Evolutionary conservation across 1,284 basidiomycete species (phyloP).

Genomic region (Microbotryomycetes sp.): DNA sequence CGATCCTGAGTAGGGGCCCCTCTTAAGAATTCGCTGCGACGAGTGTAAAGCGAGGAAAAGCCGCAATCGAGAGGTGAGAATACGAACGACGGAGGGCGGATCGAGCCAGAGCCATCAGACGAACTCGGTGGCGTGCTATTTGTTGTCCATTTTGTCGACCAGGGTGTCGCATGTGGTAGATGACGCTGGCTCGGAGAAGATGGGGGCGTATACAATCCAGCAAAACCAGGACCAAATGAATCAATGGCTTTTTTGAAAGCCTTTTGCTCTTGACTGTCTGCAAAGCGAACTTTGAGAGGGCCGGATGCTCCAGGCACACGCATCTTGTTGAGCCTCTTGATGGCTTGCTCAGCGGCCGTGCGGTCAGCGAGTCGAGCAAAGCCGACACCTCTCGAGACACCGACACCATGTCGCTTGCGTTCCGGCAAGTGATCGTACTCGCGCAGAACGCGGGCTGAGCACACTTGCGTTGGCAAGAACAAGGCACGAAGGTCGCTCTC

Average conservation of each 20-base stretch:
- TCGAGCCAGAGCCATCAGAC: too few species aligned
- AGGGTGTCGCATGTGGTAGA: too few species aligned
- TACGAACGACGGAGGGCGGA: too few species aligned
- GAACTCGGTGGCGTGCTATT: too few species aligned
- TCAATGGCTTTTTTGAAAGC: background rate
- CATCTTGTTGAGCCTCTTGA: background rate
- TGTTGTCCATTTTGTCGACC: too few species aligned
- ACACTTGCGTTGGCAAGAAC: background rate
- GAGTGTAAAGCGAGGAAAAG: too few species aligned
- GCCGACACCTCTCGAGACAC: background rate
- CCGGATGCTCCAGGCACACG: background rate
- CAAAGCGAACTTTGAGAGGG: background rate
- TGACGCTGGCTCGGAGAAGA: too few species aligned
- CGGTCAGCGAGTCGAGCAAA: background rate
- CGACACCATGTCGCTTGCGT: background rate
- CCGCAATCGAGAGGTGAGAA: too few species aligned
- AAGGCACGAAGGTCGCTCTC: background rate
- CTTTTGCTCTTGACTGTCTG: background rate
- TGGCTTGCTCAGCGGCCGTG: background rate
- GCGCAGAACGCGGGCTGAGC: background rate
- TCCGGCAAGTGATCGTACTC: background rate
- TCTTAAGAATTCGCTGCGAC: too few species aligned
- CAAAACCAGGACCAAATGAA: too few species aligned
- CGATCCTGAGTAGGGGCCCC: too few species aligned
- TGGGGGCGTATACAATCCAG: too few species aligned